Percentiles rank a stretch among this genome's conserved stretches.
These are phyloP conservation scores for Selaginella tamariscina DNA, from an alignment of 75 land plant species.

Conservation along the genomic window DNA sequence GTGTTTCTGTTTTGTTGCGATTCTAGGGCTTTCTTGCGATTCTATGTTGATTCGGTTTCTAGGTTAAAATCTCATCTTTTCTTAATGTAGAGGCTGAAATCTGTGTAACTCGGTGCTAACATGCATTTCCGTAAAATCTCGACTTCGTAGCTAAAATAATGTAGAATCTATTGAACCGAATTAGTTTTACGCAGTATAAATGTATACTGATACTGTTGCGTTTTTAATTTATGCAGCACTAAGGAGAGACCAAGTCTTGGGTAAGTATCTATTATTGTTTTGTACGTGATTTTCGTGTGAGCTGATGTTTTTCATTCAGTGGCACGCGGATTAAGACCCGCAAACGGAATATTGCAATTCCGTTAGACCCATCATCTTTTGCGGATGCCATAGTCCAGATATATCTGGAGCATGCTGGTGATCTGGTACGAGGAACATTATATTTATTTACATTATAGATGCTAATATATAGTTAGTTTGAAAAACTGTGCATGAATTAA, in stretches of 20 bases:
- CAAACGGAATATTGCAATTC: slow-evolving; percentile 98
- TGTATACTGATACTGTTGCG: no score
- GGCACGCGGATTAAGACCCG: slow-evolving; percentile 99
- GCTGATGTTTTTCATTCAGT: slow-evolving; percentile 26
- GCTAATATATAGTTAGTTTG: not conserved
- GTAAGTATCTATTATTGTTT: slow-evolving; percentile 31
- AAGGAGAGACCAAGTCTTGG: slow-evolving; percentile 97
- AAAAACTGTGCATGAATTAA: not conserved
- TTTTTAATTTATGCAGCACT: slow-evolving; percentile 45
- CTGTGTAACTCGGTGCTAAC: no score
- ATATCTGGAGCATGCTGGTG: slow-evolving; percentile 92
- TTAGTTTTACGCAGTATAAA: no score
- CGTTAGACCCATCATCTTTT: slow-evolving; percentile 89
- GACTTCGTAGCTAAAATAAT: no score
- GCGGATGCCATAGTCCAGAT: slow-evolving; percentile 97
- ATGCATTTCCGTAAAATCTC: no score
- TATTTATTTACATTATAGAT: not conserved
- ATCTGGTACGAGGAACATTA: slow-evolving; percentile 43
- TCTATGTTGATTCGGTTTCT: not conserved
- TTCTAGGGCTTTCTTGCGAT: no score
- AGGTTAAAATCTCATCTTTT: not conserved
- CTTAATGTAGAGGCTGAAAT: no score
- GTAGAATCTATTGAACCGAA: no score
- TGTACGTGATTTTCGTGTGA: not conserved
- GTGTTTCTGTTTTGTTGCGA: no score